Percentiles rank a stretch among this genome's conserved stretches.
Conservation (phyloP, 2,329 filamentous ascomycete genomes). For the Graphilbum ipis-grandicollis region DNA sequence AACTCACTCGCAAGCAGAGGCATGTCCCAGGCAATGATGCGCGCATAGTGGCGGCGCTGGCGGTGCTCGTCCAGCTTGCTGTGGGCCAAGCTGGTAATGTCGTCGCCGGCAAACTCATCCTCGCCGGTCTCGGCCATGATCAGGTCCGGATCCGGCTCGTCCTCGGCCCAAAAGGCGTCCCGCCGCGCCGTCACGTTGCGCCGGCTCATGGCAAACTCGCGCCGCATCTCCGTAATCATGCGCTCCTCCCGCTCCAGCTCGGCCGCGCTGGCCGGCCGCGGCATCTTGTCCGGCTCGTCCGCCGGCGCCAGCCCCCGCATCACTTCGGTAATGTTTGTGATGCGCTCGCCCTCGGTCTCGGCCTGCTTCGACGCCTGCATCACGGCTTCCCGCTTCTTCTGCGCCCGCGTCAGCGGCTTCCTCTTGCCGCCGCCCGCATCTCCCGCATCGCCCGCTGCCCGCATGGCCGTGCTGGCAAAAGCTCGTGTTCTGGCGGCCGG, state of each 20-base stretch:
- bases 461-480: constrained; percentile 4
- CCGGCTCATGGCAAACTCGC: not conserved
- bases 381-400: constrained; percentile 7
- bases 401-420: constrained; percentile 6
- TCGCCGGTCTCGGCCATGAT: constrained; percentile 34
- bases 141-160: constrained; percentile 29
- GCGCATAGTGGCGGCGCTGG: constrained; percentile 74
- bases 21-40: constrained; percentile 89
- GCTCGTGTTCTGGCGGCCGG: not conserved
- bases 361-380: not conserved
- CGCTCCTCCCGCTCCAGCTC: constrained; percentile 2
- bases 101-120: constrained; percentile 58
- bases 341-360: constrained; percentile 1
- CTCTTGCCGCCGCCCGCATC: not conserved
- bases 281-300: not conserved
- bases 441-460: not conserved
- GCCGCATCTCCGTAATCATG: constrained; percentile 1
- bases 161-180: constrained; percentile 29
- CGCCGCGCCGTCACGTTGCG: constrained; percentile 11
- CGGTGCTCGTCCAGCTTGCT: constrained; percentile 75
- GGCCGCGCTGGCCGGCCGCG: constrained; percentile 1
- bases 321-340: constrained; percentile 1
- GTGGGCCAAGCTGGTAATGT: constrained; percentile 71
- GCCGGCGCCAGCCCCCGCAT: constrained; percentile 1
- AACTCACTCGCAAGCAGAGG: constrained; percentile 67